These are phyloP conservation scores for Ettlia oleoabundans DNA, from an alignment of 139 green algal genomes.

Conservation along the genomic window DNA sequence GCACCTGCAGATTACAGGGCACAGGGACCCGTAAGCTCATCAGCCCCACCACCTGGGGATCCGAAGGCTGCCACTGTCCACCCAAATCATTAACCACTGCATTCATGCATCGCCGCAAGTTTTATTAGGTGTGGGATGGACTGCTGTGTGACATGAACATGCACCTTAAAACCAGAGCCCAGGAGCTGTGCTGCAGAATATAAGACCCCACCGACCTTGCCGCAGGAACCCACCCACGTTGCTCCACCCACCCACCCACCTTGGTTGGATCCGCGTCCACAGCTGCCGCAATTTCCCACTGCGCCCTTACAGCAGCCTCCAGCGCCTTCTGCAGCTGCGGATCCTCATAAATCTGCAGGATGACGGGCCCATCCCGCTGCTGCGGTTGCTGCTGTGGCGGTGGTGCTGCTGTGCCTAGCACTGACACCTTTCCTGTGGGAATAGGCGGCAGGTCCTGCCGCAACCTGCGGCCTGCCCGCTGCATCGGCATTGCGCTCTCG, in stretches of 20 bases:
- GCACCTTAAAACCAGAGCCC: no score
- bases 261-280: background rate
- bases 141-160: no score
- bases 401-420: background rate
- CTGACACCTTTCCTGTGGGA: slow-evolving; percentile 1
- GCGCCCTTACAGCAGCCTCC: slow-evolving; percentile 12
- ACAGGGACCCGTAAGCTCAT: background rate
- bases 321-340: background rate
- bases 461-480: background rate
- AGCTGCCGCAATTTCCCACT: background rate
- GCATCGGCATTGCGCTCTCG: background rate
- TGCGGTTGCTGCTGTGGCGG: background rate
- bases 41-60: background rate
- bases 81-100: no score
- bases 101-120: no score
- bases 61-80: background rate
- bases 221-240: no score
- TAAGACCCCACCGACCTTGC: no score
- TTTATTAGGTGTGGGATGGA: no score
- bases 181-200: no score
- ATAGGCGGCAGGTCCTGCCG: background rate
- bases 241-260: background rate
- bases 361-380: background rate
- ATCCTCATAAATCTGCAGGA: background rate
- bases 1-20: background rate